Percentiles rank a stretch among this genome's conserved stretches.
phyloP scores from a whole-genome alignment of 441 rosid species.

The Pelargonium myrrhifolium region DNA sequence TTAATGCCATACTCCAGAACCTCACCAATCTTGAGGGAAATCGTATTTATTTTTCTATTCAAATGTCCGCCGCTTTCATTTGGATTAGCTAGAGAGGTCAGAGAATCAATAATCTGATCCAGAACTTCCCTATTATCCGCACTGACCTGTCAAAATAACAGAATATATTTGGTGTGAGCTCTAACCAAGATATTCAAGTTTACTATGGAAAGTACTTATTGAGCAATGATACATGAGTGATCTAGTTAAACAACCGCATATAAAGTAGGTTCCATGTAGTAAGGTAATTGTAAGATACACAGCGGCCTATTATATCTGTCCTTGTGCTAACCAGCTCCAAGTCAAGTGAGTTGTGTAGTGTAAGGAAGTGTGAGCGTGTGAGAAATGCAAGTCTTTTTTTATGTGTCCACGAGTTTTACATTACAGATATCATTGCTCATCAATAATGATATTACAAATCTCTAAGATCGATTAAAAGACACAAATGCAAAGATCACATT shows the following conservation, averaged over 20 bases:
- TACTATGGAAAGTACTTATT: background rate
- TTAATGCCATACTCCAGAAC: slow-evolving; percentile 38
- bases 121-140: slow-evolving; percentile 68
- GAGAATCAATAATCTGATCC: slow-evolving; percentile 80
- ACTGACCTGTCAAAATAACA: slow-evolving; percentile 57
- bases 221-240: too few relatives aligned
- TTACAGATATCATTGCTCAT: background rate
- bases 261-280: too few relatives aligned
- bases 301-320: too few relatives aligned
- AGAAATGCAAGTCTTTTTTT: too few relatives aligned
- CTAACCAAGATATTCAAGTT: slow-evolving; percentile 2
- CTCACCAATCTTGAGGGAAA: slow-evolving; percentile 47
- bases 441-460: too few relatives aligned
- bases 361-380: too few relatives aligned
- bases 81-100: slow-evolving; percentile 66
- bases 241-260: too few relatives aligned
- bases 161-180: slow-evolving; percentile 11
- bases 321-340: too few relatives aligned
- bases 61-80: slow-evolving; percentile 30
- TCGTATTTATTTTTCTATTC: slow-evolving; percentile 32
- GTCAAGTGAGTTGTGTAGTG: too few relatives aligned
- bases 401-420: too few relatives aligned
- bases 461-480: background rate
- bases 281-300: too few relatives aligned
- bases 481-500: background rate